Evolutionary conservation across 805 yeast species (phyloP), one percentile per base, ranked within the genome.

Genomic region (Nakazawaea molendinolei): DNA sequence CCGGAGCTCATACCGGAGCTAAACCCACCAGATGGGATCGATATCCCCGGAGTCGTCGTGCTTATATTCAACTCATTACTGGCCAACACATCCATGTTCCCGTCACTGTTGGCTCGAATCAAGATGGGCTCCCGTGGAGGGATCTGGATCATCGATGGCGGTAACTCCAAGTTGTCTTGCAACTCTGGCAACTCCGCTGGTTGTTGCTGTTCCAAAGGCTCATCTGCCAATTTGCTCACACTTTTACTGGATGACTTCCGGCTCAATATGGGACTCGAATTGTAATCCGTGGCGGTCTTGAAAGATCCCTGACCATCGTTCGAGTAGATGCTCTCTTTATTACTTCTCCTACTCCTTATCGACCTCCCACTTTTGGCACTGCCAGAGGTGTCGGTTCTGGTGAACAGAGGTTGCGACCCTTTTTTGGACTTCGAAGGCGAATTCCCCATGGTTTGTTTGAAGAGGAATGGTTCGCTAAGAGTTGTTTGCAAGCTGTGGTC

Each of bases 111-210:
- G 42, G 69, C 49, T 38, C 69, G 47, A 34, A 64, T 47, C 45
- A 66, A 59, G 30, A 66, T 66, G 6, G 71, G 71, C 34, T 58
- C 61, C 37, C 61, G 62, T 20, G 71, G 70, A 32, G 57, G 63
- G 9, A 60, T 51, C 37, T 58, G 62, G 28, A 56, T 45, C 70
- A 65, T 63, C 39, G 61, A 60, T 19, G 65, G 58, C 5, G 65
- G 65, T 26, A 57, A 51, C 40, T 49, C 40, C 20, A 21, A 28
- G 15, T 31, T 36, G 20, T 30, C 21, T 8, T 16, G 12, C 10
- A 14, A 7, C 22, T 18, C 17, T 8, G 28, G 28, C 14, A 28
- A 22, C 19, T 25, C 23, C n/a, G 35, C 19, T 7, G 23, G 35
- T 13, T 14, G 35, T 22, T 32, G 35, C 23, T 25, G 31, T 13